Percentiles rank a stretch among this genome's conserved stretches.
phyloP scores from a whole-genome alignment of 1,139 yeast genomes.

The Lodderomyces pseudojiufengensis region DNA sequence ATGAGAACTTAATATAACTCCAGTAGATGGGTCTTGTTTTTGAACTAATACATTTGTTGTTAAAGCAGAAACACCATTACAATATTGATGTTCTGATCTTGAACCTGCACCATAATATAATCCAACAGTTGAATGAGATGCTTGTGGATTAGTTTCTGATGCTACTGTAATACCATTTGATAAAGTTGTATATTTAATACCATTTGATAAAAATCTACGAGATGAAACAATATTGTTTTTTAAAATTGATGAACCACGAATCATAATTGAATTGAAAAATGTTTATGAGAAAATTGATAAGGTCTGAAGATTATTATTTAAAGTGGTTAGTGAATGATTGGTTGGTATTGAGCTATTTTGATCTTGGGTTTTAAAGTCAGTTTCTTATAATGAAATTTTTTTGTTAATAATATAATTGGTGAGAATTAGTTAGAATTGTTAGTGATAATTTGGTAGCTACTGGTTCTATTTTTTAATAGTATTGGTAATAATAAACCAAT shows the following conservation, averaged over 20 bases:
- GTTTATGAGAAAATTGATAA: no score
- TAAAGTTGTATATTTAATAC: slow-evolving; percentile 60
- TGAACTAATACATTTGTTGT: slow-evolving; percentile 48
- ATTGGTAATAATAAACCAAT: no score
- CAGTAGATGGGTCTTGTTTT: slow-evolving; percentile 26
- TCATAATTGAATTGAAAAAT: slow-evolving; percentile 19
- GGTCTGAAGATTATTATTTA: no score
- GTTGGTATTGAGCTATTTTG: no score
- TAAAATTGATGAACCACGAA: slow-evolving; percentile 36
- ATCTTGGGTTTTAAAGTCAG: no score
- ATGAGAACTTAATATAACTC: slow-evolving; percentile 43
- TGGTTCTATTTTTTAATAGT: no score
- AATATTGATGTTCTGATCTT: slow-evolving; percentile 71
- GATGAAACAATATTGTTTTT: slow-evolving; percentile 24
- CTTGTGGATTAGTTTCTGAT: slow-evolving; percentile 56
- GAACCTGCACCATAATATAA: slow-evolving; percentile 74
- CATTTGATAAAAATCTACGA: slow-evolving; percentile 57
- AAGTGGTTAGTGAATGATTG: no score
- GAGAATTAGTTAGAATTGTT: no score
- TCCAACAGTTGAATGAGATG: slow-evolving; percentile 62
- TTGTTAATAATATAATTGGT: no score
- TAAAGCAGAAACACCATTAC: slow-evolving; percentile 73
- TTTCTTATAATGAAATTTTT: no score
- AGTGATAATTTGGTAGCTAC: no score
- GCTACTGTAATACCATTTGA: slow-evolving; percentile 73